Evolutionary conservation across 352 stramenopile genomes (phyloP), one percentile per base, ranked within the genome.

Genomic region (Globisporangium perplexum): DNA sequence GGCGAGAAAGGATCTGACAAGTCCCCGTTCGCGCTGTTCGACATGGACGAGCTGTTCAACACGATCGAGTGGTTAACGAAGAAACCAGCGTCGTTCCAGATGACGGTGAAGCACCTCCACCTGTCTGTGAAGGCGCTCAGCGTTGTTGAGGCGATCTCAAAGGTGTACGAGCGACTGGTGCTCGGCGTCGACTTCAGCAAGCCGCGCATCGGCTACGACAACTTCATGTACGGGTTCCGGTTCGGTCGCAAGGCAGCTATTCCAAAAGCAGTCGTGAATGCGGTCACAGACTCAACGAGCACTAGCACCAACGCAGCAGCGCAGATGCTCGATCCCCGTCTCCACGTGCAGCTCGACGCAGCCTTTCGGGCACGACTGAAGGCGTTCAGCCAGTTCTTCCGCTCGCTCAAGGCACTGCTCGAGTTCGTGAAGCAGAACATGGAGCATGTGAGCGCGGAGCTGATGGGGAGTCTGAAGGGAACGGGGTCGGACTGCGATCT

Each of bases 181-280:
- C 55, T 88, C 0, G 80, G 77, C 4, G 76, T 87, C 1, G 76
- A 88, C 57, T 85, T 79, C 38, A 71, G 61, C 35, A 85, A 83
- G 45, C 77, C 77, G 20, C 72, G 71, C 6, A 62, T 65, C 15
- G 68, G 69, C 20, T 60, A 68, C 6, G 70, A 88, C 6, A 58
- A 54, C 10, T 78, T 86, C 49, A 63, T 89, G 23, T 90, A 89
- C 41, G 79, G 79, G 7, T 83, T 92, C 55, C 78, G 79, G 17
- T 77, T 92, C 36, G 82, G 82, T 11, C 72, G 82, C 33, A 92
- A 89, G 39, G 47, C 62, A 12, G 63, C 55, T 0, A 53, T 81
- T 6, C 62, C 75, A 0, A 63, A 62, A 15, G 65, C 70, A 4
- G 72, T 76, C 20, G 72, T 64, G 0, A 50, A 61, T 35, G 70